These are phyloP conservation scores for Boletus sp. DNA, from an alignment of 1,284 basidiomycete species.

Conservation along the genomic window DNA sequence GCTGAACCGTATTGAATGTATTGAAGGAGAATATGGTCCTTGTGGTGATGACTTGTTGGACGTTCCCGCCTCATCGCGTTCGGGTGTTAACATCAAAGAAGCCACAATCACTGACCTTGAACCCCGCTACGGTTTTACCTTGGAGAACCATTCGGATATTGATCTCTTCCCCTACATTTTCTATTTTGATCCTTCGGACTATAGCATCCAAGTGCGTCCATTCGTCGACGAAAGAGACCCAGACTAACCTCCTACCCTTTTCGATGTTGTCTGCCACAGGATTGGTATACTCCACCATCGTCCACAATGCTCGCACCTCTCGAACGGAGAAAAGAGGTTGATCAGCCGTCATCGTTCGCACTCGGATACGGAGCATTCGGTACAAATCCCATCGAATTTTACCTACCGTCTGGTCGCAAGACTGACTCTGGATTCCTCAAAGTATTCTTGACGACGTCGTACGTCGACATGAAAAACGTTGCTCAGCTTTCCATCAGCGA, in stretches of 20 bases:
- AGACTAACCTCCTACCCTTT: not conserved
- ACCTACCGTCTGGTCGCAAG: conserved; percentile 7
- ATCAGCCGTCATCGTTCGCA: conserved; percentile 22
- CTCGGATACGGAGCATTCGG: conserved; percentile 31
- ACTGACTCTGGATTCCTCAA: conserved; percentile 29
- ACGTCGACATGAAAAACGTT: conserved; percentile 24
- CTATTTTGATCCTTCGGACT: conserved; percentile 33
- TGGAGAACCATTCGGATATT: conserved; percentile 25
- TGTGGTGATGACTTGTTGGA: conserved; percentile 18
- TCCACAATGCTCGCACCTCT: conserved; percentile 19
- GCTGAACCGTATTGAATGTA: conserved; percentile 13
- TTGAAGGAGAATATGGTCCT: conserved; percentile 8
- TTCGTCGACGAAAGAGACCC: not conserved
- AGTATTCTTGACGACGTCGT: conserved; percentile 26
- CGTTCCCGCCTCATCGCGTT: conserved; percentile 1
- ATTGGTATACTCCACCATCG: conserved; percentile 23
- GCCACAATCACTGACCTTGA: conserved; percentile 21
- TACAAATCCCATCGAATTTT: conserved; percentile 28
- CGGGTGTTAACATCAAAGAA: conserved; percentile 14
- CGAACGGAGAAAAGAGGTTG: not conserved
- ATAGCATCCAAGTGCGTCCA: conserved; percentile 23
- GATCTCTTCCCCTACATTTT: conserved; percentile 32
- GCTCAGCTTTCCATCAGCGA: conserved; percentile 19
- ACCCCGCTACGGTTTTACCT: conserved; percentile 22
- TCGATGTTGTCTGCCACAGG: not conserved